Conservation (phyloP, 2,329 filamentous ascomycete species). For the Talaromyces funiculosus region DNA sequence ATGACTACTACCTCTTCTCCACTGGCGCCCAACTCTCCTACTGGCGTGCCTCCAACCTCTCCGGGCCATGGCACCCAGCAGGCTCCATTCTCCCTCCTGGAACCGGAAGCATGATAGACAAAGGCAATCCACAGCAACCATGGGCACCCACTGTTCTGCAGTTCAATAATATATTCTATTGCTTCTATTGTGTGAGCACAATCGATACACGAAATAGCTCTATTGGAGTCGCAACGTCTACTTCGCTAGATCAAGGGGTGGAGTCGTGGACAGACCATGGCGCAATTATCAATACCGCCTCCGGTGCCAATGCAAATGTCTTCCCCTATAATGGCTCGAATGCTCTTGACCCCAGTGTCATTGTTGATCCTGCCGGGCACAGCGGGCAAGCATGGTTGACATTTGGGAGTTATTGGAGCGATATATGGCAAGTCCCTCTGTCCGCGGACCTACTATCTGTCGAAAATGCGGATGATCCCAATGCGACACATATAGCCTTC, state of each 20-base stretch:
- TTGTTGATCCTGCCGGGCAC: conserved; percentile 31
- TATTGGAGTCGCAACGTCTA: conserved; percentile 54
- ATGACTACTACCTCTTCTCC: conserved; percentile 13
- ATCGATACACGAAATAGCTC: conserved; percentile 58
- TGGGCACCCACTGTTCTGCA: conserved; percentile 58
- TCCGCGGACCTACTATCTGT: conserved; percentile 21
- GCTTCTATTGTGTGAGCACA: conserved; percentile 60
- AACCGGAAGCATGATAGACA: conserved; percentile 28
- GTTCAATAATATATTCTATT: conserved; percentile 55
- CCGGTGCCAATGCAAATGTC: conserved; percentile 22
- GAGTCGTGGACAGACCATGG: conserved; percentile 35
- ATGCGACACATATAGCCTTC: conserved; percentile 26
- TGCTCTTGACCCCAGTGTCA: conserved; percentile 55
- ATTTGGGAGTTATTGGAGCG: conserved; percentile 65
- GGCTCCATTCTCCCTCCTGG: conserved; percentile 24
- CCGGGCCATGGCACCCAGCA: conserved; percentile 6
- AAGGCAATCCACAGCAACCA: conserved; percentile 27
- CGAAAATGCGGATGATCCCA: conserved; percentile 18
- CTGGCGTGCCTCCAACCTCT: conserved; percentile 9
- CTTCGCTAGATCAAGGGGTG: conserved; percentile 24
- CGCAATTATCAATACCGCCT: conserved; percentile 26
- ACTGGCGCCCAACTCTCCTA: background rate
- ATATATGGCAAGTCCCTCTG: conserved; percentile 58
- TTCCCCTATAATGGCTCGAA: conserved; percentile 46
- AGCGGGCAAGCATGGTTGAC: conserved; percentile 43